A percentile compares a stretch with the other conserved stretches of the same genome.
Evolutionary conservation across 73 alveolate species (phyloP).

Genomic region (Blepharisma stoltei): DNA sequence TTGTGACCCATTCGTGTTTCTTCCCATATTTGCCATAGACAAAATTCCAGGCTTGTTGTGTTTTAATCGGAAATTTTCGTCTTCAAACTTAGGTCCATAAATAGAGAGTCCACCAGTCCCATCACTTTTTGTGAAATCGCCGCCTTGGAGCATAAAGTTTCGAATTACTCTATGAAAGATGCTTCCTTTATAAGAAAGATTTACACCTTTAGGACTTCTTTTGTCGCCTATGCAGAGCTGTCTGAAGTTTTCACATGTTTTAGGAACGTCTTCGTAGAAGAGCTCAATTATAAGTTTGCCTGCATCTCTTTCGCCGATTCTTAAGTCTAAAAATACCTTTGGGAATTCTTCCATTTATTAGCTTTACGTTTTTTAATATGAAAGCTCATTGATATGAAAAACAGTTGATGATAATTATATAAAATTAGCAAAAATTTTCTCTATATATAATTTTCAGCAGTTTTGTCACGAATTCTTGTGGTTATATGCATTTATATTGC

Average conservation of each 20-base stretch:
- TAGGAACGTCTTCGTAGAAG: conserved; percentile 80
- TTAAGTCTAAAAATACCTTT: conserved; percentile 41
- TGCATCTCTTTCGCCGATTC: conserved; percentile 46
- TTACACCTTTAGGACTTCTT: conserved; percentile 64
- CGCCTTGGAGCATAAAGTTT: conserved; percentile 94
- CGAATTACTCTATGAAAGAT: conserved; percentile 88
- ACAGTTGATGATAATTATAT: too few species aligned
- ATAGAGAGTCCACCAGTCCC: conserved; percentile 92
- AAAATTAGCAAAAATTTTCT: too few species aligned
- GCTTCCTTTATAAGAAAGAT: conserved; percentile 46
- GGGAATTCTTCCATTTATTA: too few species aligned
- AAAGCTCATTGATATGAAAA: too few species aligned
- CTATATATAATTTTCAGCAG: too few species aligned
- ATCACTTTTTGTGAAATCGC: conserved; percentile 93
- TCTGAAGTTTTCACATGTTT: conserved; percentile 88
- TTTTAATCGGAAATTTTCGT: conserved; percentile 86
- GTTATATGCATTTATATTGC: too few species aligned
- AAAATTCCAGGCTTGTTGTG: conserved; percentile 83
- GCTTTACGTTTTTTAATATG: too few species aligned
- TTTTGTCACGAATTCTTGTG: too few species aligned
- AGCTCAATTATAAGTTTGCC: conserved; percentile 85
- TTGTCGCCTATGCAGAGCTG: conserved; percentile 91
- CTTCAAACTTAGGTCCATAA: conserved; percentile 89
- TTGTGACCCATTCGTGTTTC: conserved; percentile 91
- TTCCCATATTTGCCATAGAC: conserved; percentile 98